These are phyloP conservation scores for Parastagonospora avenae DNA, from an alignment of 2,329 filamentous ascomycete genomes.

Conservation along the genomic window DNA sequence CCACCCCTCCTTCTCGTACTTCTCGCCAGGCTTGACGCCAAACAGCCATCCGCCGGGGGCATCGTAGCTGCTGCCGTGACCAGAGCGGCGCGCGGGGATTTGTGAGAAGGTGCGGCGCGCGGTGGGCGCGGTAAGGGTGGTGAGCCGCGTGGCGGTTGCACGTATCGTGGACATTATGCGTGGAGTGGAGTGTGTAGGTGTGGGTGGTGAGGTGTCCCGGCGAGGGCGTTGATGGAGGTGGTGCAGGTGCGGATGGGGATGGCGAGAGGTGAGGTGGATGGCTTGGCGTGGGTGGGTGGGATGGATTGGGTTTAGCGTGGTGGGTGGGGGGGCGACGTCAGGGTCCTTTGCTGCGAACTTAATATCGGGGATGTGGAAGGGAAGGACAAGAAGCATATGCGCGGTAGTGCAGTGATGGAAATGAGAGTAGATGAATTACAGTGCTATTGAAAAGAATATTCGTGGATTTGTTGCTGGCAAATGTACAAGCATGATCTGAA, in stretches of 20 bases:
- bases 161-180: constrained; percentile 28
- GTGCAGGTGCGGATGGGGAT: constrained; percentile 3
- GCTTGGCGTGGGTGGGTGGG: not conserved
- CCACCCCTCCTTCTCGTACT: constrained; percentile 96
- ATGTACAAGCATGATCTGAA: not conserved
- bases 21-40: constrained; percentile 92
- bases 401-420: not conserved
- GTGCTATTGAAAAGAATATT: not conserved
- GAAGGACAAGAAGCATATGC: not conserved
- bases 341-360: not conserved
- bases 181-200: constrained; percentile 4
- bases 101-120: constrained; percentile 31
- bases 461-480: not conserved
- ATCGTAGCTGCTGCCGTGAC: constrained; percentile 81
- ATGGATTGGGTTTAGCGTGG: not conserved
- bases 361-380: not conserved
- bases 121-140: constrained; percentile 12
- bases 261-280: constrained; percentile 5
- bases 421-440: not conserved
- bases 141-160: constrained; percentile 31
- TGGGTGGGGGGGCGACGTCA: not conserved
- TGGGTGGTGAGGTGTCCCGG: constrained; percentile 1
- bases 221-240: constrained; percentile 4
- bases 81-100: constrained; percentile 14
- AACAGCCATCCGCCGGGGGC: constrained; percentile 91